Evolutionary conservation across 1,139 yeast species (phyloP), one percentile per base, ranked within the genome.

Genomic region (Hansenula anomala): DNA sequence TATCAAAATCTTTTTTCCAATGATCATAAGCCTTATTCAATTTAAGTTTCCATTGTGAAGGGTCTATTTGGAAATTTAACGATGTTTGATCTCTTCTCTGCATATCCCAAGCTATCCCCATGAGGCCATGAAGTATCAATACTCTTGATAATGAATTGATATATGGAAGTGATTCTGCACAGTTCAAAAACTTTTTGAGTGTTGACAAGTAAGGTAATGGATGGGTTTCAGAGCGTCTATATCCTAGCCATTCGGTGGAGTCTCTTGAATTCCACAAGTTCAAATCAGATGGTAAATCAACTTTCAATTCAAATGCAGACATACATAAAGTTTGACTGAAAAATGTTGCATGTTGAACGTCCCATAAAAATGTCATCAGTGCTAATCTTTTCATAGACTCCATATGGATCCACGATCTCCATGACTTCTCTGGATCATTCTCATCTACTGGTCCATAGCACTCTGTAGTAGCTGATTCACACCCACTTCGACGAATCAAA

Each of bases 271-370:
- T 51, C 64, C 64, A 60, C 9, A 56, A 38, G 14, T 44, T 34
- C 33, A 54, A 53, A 18, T 53, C 49, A 28, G 55, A 54, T 9
- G 65, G 65, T 24, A 59, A 38, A 18, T 49, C 56, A 22, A 59
- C 35, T 22, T 47, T 42, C 29, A 60, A 41, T 28, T 60, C 64
- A 41, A 52, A 53, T 3, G 56, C 52, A 10, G 59, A 55, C 22
- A 60, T 30, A 14, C 52, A 40, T 9, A 48, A 47, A 7, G 39
- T 45, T 30, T 59, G 61, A 12, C 60, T 56, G 41, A 59, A 60
- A 11, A 71, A 59, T 12, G 55, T 54, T 10, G 58, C 56, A 40
- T 60, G 61, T 43, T 63, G 66, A 23, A 60, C 52, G 45, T 64
- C 67, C 50, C 60, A 47, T 4, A 60, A 44, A 36, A 63, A 61